phyloP scores from a whole-genome alignment of 2,329 filamentous ascomycete genomes.

The Colletotrichum gloeosporioides region DNA sequence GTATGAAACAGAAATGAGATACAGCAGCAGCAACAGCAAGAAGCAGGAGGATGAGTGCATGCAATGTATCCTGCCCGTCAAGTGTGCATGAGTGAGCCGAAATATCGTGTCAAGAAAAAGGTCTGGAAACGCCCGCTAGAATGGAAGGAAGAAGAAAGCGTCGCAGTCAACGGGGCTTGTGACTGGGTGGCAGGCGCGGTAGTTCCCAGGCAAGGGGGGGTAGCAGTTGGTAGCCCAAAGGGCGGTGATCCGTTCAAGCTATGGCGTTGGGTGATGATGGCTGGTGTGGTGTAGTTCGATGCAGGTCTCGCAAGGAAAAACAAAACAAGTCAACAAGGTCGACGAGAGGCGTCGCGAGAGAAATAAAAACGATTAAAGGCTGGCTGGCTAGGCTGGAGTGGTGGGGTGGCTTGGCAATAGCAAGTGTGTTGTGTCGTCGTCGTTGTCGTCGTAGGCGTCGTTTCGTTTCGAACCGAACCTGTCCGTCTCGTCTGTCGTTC shows the following conservation, averaged over 20 bases:
- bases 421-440: background rate
- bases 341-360: background rate
- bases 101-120: background rate
- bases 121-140: background rate
- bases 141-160: background rate
- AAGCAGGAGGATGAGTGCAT: background rate
- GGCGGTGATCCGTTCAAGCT: background rate
- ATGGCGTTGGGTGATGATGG: background rate
- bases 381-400: background rate
- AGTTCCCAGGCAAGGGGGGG: background rate
- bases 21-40: background rate
- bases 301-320: background rate
- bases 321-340: background rate
- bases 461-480: background rate
- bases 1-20: conserved; percentile 5
- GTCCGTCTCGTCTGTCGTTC: conserved; percentile 9
- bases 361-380: background rate
- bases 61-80: background rate
- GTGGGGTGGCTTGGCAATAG: background rate
- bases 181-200: background rate
- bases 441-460: background rate
- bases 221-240: background rate
- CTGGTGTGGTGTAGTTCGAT: background rate
- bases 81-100: background rate
- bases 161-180: background rate